phyloP scores from a whole-genome alignment of 2,329 filamentous ascomycete species.

The Plenodomus biglobosus region DNA sequence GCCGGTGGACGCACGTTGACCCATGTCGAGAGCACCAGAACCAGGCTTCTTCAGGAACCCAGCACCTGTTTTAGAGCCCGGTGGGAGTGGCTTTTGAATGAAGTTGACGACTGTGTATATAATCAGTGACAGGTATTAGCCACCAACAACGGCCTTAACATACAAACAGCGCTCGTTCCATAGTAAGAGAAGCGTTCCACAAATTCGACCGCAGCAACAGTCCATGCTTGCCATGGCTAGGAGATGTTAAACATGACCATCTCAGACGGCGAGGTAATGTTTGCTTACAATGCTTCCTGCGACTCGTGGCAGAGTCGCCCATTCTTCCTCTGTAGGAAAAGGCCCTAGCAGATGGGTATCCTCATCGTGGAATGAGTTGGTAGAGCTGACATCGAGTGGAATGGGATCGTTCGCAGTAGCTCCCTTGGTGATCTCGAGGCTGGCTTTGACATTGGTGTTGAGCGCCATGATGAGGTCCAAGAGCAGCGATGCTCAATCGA shows the following conservation, averaged over 20 bases:
- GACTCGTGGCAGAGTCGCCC: conserved; percentile 41
- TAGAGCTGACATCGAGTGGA: conserved; percentile 25
- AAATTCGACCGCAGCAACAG: conserved; percentile 41
- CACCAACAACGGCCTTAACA: not conserved
- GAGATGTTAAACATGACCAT: not conserved
- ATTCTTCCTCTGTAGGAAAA: conserved; percentile 42
- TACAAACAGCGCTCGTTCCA: conserved; percentile 42
- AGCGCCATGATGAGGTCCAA: conserved; percentile 18
- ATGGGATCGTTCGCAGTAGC: conserved; percentile 31
- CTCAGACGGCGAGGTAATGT: not conserved
- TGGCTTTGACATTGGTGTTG: conserved; percentile 29
- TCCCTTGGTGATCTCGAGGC: conserved; percentile 37
- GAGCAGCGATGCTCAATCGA: not conserved
- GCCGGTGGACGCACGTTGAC: conserved; percentile 57
- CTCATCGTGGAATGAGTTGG: conserved; percentile 23
- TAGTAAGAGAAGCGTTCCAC: conserved; percentile 44
- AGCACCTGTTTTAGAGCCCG: conserved; percentile 39
- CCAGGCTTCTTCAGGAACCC: conserved; percentile 37
- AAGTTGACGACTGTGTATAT: conserved; percentile 34
- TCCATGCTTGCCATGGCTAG: conserved; percentile 39
- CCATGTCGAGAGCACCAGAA: conserved; percentile 56
- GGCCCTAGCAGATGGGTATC: conserved; percentile 24
- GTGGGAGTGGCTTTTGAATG: conserved; percentile 39
- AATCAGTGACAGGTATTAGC: not conserved
- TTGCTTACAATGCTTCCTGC: conserved; percentile 26